Conservation (phyloP, 208 protist species). For the Acanthamoeba healyi region DNA sequence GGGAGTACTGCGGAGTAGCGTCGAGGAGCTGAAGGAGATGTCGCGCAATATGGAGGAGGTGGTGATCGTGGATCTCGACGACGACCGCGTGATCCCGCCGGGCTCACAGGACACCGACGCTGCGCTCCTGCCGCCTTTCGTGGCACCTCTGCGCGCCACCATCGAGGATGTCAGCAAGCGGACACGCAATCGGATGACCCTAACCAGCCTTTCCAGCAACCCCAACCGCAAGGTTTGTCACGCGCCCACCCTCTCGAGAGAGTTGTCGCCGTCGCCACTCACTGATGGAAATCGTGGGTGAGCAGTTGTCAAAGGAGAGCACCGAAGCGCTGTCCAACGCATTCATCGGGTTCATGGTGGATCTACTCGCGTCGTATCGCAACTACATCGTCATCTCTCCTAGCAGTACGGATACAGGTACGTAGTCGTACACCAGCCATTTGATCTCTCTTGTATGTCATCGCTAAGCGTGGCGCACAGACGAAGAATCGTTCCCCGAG, state of each 20-base stretch:
- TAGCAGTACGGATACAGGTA: neutral
- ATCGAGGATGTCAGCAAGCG: conserved; percentile 68
- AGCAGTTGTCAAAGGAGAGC: conserved; percentile 40
- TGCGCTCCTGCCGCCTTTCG: conserved; percentile 57
- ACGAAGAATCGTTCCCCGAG: neutral
- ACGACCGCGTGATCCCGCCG: conserved; percentile 57
- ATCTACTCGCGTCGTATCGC: conserved; percentile 63
- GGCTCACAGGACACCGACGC: neutral
- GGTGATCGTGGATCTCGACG: conserved; percentile 71
- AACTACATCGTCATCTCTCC: conserved; percentile 50
- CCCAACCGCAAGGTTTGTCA: conserved; percentile 29
- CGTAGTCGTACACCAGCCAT: neutral
- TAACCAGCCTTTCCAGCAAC: conserved; percentile 8
- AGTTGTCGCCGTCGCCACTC: no score
- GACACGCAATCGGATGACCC: conserved; percentile 7
- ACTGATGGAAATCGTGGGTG: no score
- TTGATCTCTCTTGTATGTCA: neutral
- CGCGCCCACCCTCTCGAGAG: neutral
- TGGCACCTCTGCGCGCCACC: conserved; percentile 52
- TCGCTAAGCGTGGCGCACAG: neutral
- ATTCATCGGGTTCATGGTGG: conserved; percentile 76
- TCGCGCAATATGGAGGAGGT: conserved; percentile 68
- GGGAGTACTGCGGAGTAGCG: conserved; percentile 65
- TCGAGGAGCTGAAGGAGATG: conserved; percentile 53
- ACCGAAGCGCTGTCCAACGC: conserved; percentile 50